Percentiles rank a stretch among this genome's conserved stretches.
Evolutionary conservation across 345 rosid genomes (phyloP).

Genomic region (Bruguiera parviflora): DNA sequence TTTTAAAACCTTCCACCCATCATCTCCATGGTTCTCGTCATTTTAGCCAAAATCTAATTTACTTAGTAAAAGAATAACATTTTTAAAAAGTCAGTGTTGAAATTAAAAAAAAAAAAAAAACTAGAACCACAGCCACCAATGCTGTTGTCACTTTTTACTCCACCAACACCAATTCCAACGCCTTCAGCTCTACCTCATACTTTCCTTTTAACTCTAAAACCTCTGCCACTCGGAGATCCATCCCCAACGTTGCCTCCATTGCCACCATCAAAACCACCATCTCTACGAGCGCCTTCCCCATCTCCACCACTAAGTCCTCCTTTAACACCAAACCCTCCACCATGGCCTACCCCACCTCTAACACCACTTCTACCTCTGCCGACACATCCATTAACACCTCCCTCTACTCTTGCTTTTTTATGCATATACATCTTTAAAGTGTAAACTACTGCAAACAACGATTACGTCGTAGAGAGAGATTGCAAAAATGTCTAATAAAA

Average conservation of each 20-base stretch:
- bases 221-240: background rate
- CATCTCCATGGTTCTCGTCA: too few species aligned
- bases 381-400: slow-evolving; percentile 9
- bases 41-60: too few species aligned
- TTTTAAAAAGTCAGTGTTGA: too few species aligned
- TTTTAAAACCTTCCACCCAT: too few species aligned
- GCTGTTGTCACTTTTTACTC: background rate
- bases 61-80: too few species aligned
- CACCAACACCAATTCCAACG: background rate
- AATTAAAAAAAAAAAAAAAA: too few species aligned
- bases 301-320: background rate
- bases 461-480: too few species aligned
- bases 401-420: background rate
- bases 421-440: too few species aligned
- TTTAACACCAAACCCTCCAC: background rate
- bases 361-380: background rate
- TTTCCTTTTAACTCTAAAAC: background rate
- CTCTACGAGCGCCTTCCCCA: too few species aligned
- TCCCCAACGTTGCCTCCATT: slow-evolving; percentile 7
- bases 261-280: background rate
- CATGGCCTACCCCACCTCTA: background rate
- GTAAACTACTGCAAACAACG: too few species aligned
- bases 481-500: too few species aligned
- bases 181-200: slow-evolving; percentile 4
- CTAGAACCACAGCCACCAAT: slow-evolving; percentile 4